Percentiles rank a stretch among this genome's conserved stretches.
Evolutionary conservation across 2,329 filamentous ascomycete species (phyloP).

Genomic region (Coniochaeta sp.): DNA sequence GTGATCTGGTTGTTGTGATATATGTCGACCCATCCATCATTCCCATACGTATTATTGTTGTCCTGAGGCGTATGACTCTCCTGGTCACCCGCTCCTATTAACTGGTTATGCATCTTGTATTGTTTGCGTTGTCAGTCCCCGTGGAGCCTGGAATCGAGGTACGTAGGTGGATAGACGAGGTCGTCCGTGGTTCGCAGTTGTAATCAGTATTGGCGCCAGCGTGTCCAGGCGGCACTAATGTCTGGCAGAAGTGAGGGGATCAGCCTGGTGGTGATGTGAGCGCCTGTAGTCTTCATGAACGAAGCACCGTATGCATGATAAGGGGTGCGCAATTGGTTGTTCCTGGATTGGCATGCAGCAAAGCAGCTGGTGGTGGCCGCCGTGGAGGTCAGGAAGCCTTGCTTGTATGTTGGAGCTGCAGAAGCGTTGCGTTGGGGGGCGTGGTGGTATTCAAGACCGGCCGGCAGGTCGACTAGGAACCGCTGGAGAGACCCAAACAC

Average conservation of each 20-base stretch:
- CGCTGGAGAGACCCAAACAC: slow-evolving; percentile 10
- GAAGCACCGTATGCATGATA: slow-evolving; percentile 40
- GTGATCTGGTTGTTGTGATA: slow-evolving; percentile 54
- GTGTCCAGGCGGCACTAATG: slow-evolving; percentile 8
- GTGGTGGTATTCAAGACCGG: slow-evolving; percentile 9
- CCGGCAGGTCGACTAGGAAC: slow-evolving; percentile 21
- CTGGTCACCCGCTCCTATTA: slow-evolving; percentile 29
- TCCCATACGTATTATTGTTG: slow-evolving; percentile 29
- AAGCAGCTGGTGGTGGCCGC: slow-evolving; percentile 5
- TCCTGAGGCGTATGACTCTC: slow-evolving; percentile 38
- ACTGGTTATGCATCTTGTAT: slow-evolving; percentile 36
- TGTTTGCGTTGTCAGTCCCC: slow-evolving; percentile 12
- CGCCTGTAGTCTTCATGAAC: slow-evolving; percentile 31
- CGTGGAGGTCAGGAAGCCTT: slow-evolving; percentile 12
- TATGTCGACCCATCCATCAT: slow-evolving; percentile 47
- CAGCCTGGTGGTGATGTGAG: slow-evolving; percentile 23
- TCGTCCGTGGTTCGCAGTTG: slow-evolving; percentile 6
- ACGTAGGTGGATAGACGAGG: slow-evolving; percentile 10
- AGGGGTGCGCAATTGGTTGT: slow-evolving; percentile 30
- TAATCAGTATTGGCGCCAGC: background rate
- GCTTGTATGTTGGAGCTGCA: slow-evolving; percentile 24
- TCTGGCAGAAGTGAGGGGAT: slow-evolving; percentile 20
- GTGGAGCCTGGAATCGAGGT: slow-evolving; percentile 10
- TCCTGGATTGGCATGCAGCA: slow-evolving; percentile 25
- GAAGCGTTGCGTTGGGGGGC: slow-evolving; percentile 21